Conservation (phyloP, 345 rosid genomes). For the Gossypium herbaceum region DNA sequence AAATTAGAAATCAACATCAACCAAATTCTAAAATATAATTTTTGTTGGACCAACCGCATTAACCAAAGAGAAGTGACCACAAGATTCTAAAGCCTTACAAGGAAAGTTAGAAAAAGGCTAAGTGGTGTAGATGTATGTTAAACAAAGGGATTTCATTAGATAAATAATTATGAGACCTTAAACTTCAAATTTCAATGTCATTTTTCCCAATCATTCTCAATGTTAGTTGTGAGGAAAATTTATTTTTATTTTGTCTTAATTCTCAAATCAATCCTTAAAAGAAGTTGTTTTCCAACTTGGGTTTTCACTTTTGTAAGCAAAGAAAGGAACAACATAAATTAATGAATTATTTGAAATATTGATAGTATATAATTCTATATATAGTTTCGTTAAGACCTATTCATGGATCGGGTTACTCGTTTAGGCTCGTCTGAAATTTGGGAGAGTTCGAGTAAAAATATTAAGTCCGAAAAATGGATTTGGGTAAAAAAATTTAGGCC, state of each 20-base stretch:
- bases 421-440: no score
- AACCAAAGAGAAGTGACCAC: neutral
- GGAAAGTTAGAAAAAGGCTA: constrained; percentile 22
- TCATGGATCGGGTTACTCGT: no score
- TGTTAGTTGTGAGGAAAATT: constrained; percentile 8
- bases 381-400: no score
- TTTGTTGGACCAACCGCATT: constrained; percentile 41
- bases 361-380: no score
- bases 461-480: accelerated
- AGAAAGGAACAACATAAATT: no score
- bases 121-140: neutral
- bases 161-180: constrained; percentile 9
- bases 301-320: neutral
- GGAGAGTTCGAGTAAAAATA: accelerated
- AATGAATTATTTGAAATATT: no score
- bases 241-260: neutral
- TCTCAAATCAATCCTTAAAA: neutral
- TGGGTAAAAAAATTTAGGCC: no score
- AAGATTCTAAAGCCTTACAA: constrained; percentile 19
- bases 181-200: constrained; percentile 21
- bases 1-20: no score
- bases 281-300: neutral
- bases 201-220: constrained; percentile 18
- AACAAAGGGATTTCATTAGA: neutral
- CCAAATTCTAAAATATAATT: neutral